Base-by-base conservation (phyloP, 1,284 basidiomycete species). In the Ustilago cynodontis region DNA sequence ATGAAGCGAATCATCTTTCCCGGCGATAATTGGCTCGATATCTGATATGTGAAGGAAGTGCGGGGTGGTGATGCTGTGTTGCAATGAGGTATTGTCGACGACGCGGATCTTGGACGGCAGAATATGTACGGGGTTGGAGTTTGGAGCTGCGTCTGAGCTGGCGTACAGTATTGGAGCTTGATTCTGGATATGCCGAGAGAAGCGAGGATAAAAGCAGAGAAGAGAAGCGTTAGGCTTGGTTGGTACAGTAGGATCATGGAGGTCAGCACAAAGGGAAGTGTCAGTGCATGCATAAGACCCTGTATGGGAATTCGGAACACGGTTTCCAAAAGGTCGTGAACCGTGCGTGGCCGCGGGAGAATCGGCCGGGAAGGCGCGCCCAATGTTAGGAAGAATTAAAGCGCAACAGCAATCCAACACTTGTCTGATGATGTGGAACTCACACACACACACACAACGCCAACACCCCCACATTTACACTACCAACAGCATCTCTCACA, bases 1-100 rank as follows among this genome's bases (percentile, higher is more conserved):
- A 97, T 94, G 87, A 95, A 95, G 76, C 93, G 92, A 87, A 96
- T 94, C 94, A 95, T 94, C 11, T 5, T 33, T 5, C 31, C 31
- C 11, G 11, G 31, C 31, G n/a, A n/a, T n/a, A n/a, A n/a, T n/a
- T n/a, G n/a, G n/a, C n/a, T n/a, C n/a, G n/a, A n/a, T n/a, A n/a
- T n/a, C n/a, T n/a, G n/a, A n/a, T n/a, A n/a, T n/a, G n/a, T n/a
- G n/a, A n/a, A n/a, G n/a, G n/a, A n/a, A n/a, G n/a, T n/a, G n/a
- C n/a, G n/a, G n/a, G n/a, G n/a, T n/a, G n/a, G n/a, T n/a, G n/a
- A n/a, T n/a, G n/a, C n/a, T n/a, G n/a, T n/a, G n/a, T n/a, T n/a
- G n/a, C n/a, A n/a, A n/a, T n/a, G n/a, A n/a, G n/a, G n/a, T n/a
- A n/a, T n/a, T n/a, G n/a, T n/a, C n/a, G n/a, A n/a, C n/a, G n/a